Base-by-base conservation (phyloP, 2,329 filamentous ascomycete genomes). In the Penicillium sp. region DNA sequence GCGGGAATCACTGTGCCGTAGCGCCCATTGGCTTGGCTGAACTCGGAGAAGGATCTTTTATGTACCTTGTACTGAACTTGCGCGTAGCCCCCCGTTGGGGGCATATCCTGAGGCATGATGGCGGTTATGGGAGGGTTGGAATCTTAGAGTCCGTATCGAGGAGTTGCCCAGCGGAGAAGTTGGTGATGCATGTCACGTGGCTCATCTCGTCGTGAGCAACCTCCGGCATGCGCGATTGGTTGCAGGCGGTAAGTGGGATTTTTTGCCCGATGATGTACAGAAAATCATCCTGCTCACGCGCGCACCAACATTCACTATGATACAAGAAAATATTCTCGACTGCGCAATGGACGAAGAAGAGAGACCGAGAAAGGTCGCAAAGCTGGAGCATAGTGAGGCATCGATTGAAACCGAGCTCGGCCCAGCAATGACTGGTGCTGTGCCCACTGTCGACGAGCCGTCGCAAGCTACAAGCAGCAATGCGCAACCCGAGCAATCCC, bases 51-150 rank as follows among this genome's bases (percentile, higher is more conserved):
- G 25, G n/a, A 18, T 50, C 39, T 37, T 49, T 45, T 39, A 74
- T 78, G 66, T 72, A 90, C 87, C 83, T 95, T 95, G 80, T 96
- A 98, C 76, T 98, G 93, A 59, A 98, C 86, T 72, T 91, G 85
- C 72, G 84, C 86, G 74, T 98, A 98, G 79, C 93, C 93, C 77
- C 91, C 93, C 67, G 75, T 72, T 63, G 93, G 93, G 77, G 93
- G 93, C 83, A 98, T 88, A 79, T 98, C 93, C 81, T 97, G 90
- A 77, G 87, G 84, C 91, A 97, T 96, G 67, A 58, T 84, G 64
- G 52, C 57, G 53, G 43, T 51, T 52, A 53, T 48, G 47, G 56
- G 55, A 55, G 55, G 53, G 53, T 56, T 55, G 49, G 51, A 51
- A 49, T 52, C 45, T 48, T 45, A 48, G 53, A 53, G 48, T 42